Conservation (phyloP, 805 yeast species). For the Candida gorgasii region DNA sequence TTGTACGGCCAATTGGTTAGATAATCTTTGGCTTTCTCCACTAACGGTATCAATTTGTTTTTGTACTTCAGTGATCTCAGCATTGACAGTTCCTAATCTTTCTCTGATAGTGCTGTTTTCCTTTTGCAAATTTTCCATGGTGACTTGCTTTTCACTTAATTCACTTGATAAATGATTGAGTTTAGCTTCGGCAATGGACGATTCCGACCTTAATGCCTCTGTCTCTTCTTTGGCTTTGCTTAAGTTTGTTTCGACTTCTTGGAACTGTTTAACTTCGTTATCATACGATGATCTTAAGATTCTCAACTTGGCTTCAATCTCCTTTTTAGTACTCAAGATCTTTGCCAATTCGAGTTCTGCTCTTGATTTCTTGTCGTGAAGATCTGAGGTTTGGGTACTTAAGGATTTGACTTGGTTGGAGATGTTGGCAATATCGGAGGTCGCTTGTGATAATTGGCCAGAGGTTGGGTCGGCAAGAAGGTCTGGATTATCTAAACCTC, state of each 20-base stretch:
- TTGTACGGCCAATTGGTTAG: constrained; percentile 63
- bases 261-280: constrained; percentile 73
- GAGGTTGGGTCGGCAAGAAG: constrained; percentile 62
- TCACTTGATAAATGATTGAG: constrained; percentile 68
- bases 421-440: constrained; percentile 82
- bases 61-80: constrained; percentile 62
- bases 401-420: constrained; percentile 83
- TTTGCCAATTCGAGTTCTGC: constrained; percentile 78
- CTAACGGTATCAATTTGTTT: constrained; percentile 53
- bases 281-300: constrained; percentile 72
- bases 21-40: constrained; percentile 59
- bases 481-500: constrained; percentile 28
- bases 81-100: constrained; percentile 62
- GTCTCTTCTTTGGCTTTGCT: constrained; percentile 63
- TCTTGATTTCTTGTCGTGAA: constrained; percentile 67
- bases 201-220: constrained; percentile 67
- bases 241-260: constrained; percentile 65
- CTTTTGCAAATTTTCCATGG: constrained; percentile 67
- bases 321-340: constrained; percentile 64
- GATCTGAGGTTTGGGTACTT: constrained; percentile 67
- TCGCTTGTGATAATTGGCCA: constrained; percentile 71
- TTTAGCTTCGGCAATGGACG: constrained; percentile 76
- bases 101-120: constrained; percentile 68
- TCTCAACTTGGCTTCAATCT: constrained; percentile 70
- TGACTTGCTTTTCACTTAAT: constrained; percentile 58